These are phyloP conservation scores for Capsicum pubescens DNA, from an alignment of 257 asterid genomes.

Conservation along the genomic window DNA sequence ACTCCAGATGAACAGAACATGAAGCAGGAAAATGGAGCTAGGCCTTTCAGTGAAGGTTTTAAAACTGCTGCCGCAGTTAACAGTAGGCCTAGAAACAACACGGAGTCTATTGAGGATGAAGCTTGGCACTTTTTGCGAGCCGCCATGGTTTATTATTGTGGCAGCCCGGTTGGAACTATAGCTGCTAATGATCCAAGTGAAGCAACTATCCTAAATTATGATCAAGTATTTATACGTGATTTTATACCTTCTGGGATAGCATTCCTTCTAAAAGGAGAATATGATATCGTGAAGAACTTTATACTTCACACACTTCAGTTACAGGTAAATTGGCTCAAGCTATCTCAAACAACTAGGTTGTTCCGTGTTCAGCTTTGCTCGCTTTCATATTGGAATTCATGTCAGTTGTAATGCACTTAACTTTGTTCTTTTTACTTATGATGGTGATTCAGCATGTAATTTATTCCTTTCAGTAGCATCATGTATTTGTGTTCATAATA, in stretches of 20 bases:
- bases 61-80: conserved; percentile 41
- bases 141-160: conserved; percentile 77
- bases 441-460: background rate
- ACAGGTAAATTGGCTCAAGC: conserved; percentile 59
- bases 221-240: conserved; percentile 91
- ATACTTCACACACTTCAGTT: conserved; percentile 89
- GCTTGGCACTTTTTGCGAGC: conserved; percentile 81
- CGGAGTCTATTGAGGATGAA: conserved; percentile 75
- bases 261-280: conserved; percentile 84
- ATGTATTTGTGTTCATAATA: background rate
- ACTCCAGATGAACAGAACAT: conserved; percentile 36
- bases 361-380: background rate
- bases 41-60: conserved; percentile 40
- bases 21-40: conserved; percentile 43
- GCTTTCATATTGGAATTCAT: background rate
- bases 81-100: conserved; percentile 42
- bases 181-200: conserved; percentile 93
- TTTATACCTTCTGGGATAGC: conserved; percentile 91
- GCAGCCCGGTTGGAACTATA: conserved; percentile 79
- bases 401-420: background rate
- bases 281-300: conserved; percentile 81
- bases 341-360: background rate
- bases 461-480: conserved; percentile 10
- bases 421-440: background rate
- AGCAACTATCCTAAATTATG: conserved; percentile 73